Conservation (phyloP, 192 early-diverging fungal genomes). For the Linnemannia hyalina region DNA sequence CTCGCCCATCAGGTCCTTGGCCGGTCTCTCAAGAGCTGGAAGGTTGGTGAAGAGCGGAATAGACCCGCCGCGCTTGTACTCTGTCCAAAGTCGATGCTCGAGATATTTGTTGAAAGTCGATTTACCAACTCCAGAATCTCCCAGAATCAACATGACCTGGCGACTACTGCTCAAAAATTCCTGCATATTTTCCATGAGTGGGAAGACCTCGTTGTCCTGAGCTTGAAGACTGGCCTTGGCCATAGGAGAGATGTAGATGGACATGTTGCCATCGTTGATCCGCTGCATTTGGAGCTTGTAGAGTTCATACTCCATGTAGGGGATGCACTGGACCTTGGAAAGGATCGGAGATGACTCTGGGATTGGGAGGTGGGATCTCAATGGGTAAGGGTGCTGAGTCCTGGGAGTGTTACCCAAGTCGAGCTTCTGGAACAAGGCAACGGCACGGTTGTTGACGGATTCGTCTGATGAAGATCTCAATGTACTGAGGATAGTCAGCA, state of each 20-base stretch:
- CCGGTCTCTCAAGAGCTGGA: not conserved
- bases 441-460: not conserved
- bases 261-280: not conserved
- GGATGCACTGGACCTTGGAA: not conserved
- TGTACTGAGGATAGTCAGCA: not conserved
- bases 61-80: not conserved
- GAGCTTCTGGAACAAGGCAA: not conserved
- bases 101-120: slow-evolving; percentile 6
- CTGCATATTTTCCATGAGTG: not conserved
- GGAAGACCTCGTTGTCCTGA: not conserved
- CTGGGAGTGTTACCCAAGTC: not conserved
- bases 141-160: not conserved
- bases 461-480: not conserved
- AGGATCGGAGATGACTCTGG: not conserved
- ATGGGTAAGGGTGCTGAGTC: not conserved
- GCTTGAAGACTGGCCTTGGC: not conserved
- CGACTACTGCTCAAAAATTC: not conserved
- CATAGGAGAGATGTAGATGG: not conserved
- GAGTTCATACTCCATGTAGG: not conserved
- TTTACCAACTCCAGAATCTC: slow-evolving; percentile 18
- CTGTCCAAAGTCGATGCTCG: not conserved
- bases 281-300: not conserved
- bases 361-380: not conserved
- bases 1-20: not conserved
- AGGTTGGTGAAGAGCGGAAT: slow-evolving; percentile 11